A percentile compares a stretch with the other conserved stretches of the same genome.
These are phyloP conservation scores for Penicillium aurantiogriseum DNA, from an alignment of 2,329 filamentous ascomycete genomes.

Conservation along the genomic window DNA sequence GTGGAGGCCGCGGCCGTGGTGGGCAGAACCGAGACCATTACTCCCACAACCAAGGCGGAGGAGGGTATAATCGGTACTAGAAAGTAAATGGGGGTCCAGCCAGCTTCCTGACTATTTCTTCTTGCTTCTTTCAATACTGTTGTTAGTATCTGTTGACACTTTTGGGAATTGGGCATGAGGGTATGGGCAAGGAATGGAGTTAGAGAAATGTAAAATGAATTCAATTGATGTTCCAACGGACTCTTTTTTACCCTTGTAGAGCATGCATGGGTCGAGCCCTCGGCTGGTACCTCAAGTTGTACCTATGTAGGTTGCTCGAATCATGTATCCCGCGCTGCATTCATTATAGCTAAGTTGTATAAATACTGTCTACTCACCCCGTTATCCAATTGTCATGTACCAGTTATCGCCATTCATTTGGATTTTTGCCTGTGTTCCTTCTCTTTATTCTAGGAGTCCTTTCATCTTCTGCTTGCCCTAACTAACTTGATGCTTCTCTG, in stretches of 20 bases:
- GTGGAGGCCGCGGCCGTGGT: conserved; percentile 26
- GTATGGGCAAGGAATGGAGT: conserved; percentile 6
- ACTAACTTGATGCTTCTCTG: background rate
- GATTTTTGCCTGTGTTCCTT: background rate
- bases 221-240: background rate
- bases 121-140: background rate
- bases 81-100: background rate
- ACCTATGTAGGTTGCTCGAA: background rate
- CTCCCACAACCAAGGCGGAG: conserved; percentile 26
- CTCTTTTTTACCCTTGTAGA: background rate
- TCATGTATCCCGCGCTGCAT: background rate
- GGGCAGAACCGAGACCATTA: conserved; percentile 28
- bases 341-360: background rate
- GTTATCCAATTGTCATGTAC: background rate
- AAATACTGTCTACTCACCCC: no score
- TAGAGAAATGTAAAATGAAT: conserved; percentile 14
- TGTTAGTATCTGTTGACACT: conserved; percentile 4
- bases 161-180: conserved; percentile 2
- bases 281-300: background rate
- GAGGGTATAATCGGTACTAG: conserved; percentile 43
- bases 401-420: no score
- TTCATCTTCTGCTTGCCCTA: background rate
- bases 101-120: background rate
- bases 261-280: background rate
- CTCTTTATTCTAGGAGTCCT: background rate